phyloP scores from a whole-genome alignment of 345 rosid species.

The Eucalyptus curtisii region DNA sequence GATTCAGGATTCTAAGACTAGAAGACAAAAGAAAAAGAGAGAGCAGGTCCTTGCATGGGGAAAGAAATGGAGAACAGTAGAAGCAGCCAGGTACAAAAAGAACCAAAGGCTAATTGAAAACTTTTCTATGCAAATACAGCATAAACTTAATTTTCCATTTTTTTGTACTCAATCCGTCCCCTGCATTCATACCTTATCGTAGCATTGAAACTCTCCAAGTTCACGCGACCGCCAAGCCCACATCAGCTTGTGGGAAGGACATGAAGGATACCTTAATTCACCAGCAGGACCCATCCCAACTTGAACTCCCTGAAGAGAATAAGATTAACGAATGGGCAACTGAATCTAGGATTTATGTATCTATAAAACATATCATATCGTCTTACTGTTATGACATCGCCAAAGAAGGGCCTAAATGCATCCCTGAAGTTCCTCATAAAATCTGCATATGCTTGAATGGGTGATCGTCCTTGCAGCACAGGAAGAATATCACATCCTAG shows the following conservation, averaged over 20 bases:
- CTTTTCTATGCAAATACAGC: background rate
- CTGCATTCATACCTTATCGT: conserved; percentile 29
- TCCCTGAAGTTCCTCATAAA: conserved; percentile 44
- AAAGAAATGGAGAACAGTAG: background rate
- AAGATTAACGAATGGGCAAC: background rate
- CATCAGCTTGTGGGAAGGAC: conserved; percentile 20
- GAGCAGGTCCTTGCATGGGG: background rate
- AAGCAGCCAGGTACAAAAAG: background rate
- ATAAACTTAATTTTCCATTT: background rate
- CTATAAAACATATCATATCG: background rate
- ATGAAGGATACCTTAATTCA: conserved; percentile 42
- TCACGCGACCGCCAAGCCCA: conserved; percentile 24
- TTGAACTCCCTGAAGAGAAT: conserved; percentile 26
- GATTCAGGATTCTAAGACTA: background rate
- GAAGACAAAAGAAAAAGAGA: background rate
- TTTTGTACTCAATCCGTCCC: background rate
- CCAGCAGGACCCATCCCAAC: conserved; percentile 59
- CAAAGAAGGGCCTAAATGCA: conserved; percentile 30
- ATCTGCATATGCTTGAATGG: conserved; percentile 42
- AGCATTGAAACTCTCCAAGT: conserved; percentile 46
- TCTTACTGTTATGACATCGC: conserved; percentile 24
- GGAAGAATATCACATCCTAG: conserved; percentile 46
- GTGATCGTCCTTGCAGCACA: conserved; percentile 35
- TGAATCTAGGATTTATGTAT: background rate
- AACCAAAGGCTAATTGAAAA: background rate